These are phyloP conservation scores for Lachnellula willkommii DNA, from an alignment of 2,329 filamentous ascomycete genomes.

Conservation along the genomic window DNA sequence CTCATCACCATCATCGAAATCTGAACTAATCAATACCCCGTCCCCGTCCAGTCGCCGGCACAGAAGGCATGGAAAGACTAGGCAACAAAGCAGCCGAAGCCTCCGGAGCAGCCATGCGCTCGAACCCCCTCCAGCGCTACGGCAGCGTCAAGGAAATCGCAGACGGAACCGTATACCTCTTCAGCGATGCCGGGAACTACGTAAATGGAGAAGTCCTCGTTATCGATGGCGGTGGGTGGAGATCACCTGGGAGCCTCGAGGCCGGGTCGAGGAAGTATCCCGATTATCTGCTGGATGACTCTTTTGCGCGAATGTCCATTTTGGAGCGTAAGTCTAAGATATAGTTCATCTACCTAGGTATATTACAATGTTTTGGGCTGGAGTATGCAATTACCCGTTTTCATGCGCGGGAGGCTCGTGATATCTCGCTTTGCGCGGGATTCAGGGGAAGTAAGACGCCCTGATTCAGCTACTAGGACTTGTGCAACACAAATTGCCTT, in stretches of 20 bases:
- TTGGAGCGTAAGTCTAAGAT: constrained; percentile 10
- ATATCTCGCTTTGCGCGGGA: not conserved
- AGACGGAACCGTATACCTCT: constrained; percentile 85
- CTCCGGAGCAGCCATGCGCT: constrained; percentile 25
- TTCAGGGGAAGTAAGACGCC: not conserved
- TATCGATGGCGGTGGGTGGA: constrained; percentile 50
- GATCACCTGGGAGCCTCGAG: constrained; percentile 18
- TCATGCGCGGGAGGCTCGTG: too few species aligned
- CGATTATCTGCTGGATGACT: constrained; percentile 25
- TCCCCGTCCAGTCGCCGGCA: constrained; percentile 66
- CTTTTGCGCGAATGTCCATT: constrained; percentile 4
- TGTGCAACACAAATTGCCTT: not conserved
- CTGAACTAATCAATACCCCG: not conserved
- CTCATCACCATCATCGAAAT: not conserved
- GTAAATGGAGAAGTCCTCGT: constrained; percentile 80
- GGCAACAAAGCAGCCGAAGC: constrained; percentile 28
- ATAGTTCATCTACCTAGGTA: not conserved
- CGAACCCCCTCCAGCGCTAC: constrained; percentile 63
- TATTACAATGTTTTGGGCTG: too few species aligned
- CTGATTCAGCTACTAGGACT: too few species aligned
- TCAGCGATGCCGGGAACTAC: constrained; percentile 79
- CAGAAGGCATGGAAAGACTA: constrained; percentile 71
- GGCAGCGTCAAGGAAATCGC: constrained; percentile 83
- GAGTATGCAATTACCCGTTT: too few species aligned
- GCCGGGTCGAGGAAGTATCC: constrained; percentile 22